Conservation (phyloP, 1,139 yeast genomes). For the Geotrichum cucujoidarum region DNA sequence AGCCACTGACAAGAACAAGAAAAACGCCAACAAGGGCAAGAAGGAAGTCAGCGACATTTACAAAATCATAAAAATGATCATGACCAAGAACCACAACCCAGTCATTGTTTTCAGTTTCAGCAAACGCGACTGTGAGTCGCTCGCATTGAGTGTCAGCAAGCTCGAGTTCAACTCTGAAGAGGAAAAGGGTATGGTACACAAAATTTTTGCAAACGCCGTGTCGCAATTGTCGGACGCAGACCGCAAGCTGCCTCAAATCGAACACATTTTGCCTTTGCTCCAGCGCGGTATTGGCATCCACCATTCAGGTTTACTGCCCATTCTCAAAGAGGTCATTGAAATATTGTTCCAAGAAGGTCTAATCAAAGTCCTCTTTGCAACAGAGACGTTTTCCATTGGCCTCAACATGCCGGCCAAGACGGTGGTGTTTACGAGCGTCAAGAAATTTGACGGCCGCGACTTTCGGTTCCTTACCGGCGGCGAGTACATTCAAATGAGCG, state of each 20-base stretch:
- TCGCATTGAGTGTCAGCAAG: slow-evolving; percentile 92
- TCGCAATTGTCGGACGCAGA: slow-evolving; percentile 83
- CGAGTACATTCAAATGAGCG: slow-evolving; percentile 98
- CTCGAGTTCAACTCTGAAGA: slow-evolving; percentile 88
- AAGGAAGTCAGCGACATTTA: slow-evolving; percentile 70
- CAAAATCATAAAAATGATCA: slow-evolving; percentile 95
- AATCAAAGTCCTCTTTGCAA: slow-evolving; percentile 88
- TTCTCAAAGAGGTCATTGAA: slow-evolving; percentile 92
- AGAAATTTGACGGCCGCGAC: slow-evolving; percentile 97
- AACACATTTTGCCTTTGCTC: slow-evolving; percentile 79
- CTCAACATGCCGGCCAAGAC: slow-evolving; percentile 98
- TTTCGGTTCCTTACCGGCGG: slow-evolving; percentile 99
- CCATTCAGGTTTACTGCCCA: slow-evolving; percentile 94
- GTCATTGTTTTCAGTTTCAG: slow-evolving; percentile 96
- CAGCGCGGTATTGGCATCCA: slow-evolving; percentile 97
- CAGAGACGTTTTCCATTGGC: slow-evolving; percentile 98
- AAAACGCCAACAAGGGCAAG: slow-evolving; percentile 80
- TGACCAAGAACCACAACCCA: slow-evolving; percentile 92
- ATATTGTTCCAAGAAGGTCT: slow-evolving; percentile 97
- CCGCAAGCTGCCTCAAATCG: slow-evolving; percentile 88
- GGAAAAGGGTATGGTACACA: slow-evolving; percentile 82
- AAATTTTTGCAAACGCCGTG: slow-evolving; percentile 86
- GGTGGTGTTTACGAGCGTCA: slow-evolving; percentile 93
- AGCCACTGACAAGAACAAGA: slow-evolving; percentile 54
- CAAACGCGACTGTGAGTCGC: slow-evolving; percentile 91